Conservation (phyloP, 176 grass and related monocot species). For the Guadua angustifolia region DNA sequence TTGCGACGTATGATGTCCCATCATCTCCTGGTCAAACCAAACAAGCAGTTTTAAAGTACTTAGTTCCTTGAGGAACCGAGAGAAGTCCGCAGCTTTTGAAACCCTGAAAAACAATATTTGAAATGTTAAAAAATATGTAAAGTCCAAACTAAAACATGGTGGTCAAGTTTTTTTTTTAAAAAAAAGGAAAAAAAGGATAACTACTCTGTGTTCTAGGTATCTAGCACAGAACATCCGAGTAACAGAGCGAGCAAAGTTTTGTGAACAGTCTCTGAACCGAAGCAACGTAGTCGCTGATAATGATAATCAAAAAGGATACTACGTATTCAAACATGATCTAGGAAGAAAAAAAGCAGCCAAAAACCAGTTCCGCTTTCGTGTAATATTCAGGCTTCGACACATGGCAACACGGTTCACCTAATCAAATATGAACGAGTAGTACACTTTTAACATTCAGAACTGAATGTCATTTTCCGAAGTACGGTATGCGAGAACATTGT, state of each 20-base stretch:
- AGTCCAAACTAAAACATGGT: constrained; percentile 3
- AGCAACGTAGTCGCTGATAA: too few species aligned
- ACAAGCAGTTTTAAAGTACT: background rate
- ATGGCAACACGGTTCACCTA: background rate
- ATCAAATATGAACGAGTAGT: background rate
- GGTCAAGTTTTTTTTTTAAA: constrained; percentile 10
- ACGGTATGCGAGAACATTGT: background rate
- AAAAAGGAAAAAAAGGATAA: too few species aligned
- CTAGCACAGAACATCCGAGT: too few species aligned
- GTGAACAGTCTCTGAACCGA: too few species aligned
- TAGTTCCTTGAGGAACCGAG: background rate
- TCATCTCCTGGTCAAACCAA: background rate
- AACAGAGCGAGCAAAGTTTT: too few species aligned
- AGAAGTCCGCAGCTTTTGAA: background rate
- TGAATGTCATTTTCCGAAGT: background rate
- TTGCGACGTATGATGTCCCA: background rate
- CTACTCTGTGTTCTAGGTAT: too few species aligned
- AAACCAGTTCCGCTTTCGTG: background rate
- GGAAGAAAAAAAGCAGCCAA: background rate
- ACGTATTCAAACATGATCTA: background rate
- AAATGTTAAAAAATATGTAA: background rate
- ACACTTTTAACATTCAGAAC: background rate
- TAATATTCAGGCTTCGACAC: background rate
- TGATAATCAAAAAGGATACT: too few species aligned
- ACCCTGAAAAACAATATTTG: background rate